Percentiles rank a stretch among this genome's conserved stretches.
These are phyloP conservation scores for Aspergillus sclerotiicarbonarius DNA, from an alignment of 495 filamentous ascomycete species.

Conservation along the genomic window DNA sequence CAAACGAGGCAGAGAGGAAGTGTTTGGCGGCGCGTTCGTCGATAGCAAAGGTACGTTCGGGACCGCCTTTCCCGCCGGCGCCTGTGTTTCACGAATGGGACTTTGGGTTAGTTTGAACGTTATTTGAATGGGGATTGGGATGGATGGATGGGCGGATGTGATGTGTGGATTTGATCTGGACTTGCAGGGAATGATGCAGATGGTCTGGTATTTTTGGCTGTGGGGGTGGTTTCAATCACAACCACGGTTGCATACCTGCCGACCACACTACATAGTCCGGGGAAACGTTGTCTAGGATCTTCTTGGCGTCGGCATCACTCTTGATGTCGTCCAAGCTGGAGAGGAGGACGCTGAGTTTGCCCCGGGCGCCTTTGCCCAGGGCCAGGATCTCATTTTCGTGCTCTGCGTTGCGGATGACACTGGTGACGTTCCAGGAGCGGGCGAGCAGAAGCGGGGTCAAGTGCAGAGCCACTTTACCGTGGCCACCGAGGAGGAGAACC, in stretches of 20 bases:
- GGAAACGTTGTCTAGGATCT: slow-evolving; percentile 56
- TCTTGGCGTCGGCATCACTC: slow-evolving; percentile 57
- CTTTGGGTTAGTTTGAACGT: neutral
- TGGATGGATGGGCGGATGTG: neutral
- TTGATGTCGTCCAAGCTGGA: slow-evolving; percentile 69
- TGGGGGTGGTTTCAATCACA: neutral
- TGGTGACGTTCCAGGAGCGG: slow-evolving; percentile 71
- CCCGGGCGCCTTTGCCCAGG: slow-evolving; percentile 52
- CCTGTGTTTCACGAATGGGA: slow-evolving; percentile 32
- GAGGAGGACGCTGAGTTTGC: slow-evolving; percentile 59
- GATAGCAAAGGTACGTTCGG: slow-evolving; percentile 58
- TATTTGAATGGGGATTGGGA: slow-evolving; percentile 8
- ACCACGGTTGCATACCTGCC: slow-evolving; percentile 52
- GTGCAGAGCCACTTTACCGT: slow-evolving; percentile 75
- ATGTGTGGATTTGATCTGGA: neutral
- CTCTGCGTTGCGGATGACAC: slow-evolving; percentile 67
- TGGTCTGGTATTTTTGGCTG: neutral
- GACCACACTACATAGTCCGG: slow-evolving; percentile 77
- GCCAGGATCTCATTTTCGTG: slow-evolving; percentile 63
- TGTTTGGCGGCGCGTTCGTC: slow-evolving; percentile 67
- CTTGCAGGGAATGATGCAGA: neutral
- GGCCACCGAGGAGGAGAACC: slow-evolving; percentile 75
- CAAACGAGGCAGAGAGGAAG: slow-evolving; percentile 66
- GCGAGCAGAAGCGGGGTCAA: slow-evolving; percentile 73
- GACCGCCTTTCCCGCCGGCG: slow-evolving; percentile 73